These are phyloP conservation scores for Amauroascus verrucosus DNA, from an alignment of 2,329 filamentous ascomycete genomes.

Conservation along the genomic window DNA sequence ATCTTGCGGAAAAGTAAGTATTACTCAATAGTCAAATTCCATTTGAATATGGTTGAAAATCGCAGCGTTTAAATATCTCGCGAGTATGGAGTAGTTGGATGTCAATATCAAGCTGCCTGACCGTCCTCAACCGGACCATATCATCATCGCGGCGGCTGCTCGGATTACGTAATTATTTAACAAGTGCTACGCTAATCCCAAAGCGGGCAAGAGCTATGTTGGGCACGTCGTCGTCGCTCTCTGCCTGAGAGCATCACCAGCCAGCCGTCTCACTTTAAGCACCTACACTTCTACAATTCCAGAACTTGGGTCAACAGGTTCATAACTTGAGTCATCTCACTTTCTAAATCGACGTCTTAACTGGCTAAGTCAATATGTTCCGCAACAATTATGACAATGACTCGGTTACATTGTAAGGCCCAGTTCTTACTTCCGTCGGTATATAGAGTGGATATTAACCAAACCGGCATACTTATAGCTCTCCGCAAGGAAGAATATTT, in stretches of 20 bases:
- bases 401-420: constrained; percentile 92
- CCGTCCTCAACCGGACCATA: neutral
- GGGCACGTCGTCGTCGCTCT: constrained; percentile 15
- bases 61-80: neutral
- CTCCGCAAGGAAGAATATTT: constrained; percentile 97
- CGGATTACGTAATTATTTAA: neutral
- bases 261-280: neutral
- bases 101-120: neutral
- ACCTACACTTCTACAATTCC: constrained; percentile 2
- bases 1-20: neutral
- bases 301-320: neutral
- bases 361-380: constrained; percentile 62
- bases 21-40: neutral
- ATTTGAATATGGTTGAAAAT: neutral
- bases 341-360: neutral
- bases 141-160: neutral
- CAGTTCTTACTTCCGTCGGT: constrained; percentile 1
- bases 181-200: constrained; percentile 13
- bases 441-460: neutral
- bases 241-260: constrained; percentile 13
- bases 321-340: neutral
- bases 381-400: constrained; percentile 99
- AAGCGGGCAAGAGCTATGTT: constrained; percentile 15
- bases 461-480: constrained; percentile 48
- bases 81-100: neutral